Base-by-base conservation (phyloP, 2,329 filamentous ascomycete genomes). In the Arthrocladium fulminans region DNA sequence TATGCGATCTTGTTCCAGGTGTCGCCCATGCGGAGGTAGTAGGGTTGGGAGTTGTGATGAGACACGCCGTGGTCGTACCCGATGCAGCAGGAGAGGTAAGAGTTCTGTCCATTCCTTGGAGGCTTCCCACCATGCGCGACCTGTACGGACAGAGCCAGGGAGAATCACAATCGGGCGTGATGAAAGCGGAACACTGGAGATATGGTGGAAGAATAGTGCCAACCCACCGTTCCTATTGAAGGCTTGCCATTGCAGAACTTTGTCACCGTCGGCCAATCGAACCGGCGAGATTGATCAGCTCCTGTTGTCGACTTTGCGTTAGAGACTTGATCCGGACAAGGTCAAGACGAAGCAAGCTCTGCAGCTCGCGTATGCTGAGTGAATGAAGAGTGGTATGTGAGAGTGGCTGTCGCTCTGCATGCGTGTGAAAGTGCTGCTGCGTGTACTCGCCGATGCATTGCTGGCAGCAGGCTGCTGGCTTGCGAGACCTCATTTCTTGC, bases 361-460 rank as follows among this genome's bases (percentile, higher is more conserved):
- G n/a, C n/a, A n/a, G n/a, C n/a, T n/a, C n/a, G n/a, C n/a, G n/a
- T n/a, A n/a, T n/a, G n/a, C n/a, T n/a, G n/a, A n/a, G n/a, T n/a
- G n/a, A n/a, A n/a, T n/a, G n/a, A n/a, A n/a, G n/a, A n/a, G n/a
- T n/a, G n/a, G n/a, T n/a, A n/a, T n/a, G n/a, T n/a, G n/a, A n/a
- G n/a, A n/a, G n/a, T n/a, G 83, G 0, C 75, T 80, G 65, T 88
- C 88, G 3, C 83, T 62, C 87, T 76, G 30, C 84, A 83, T 13
- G 81, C 81, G 58, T 88, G 88, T 0, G 79, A 84, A n/a, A n/a
- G n/a, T n/a, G n/a, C n/a, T n/a, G 0, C 84, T 84, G 0, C 88
- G 70, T 84, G 84, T 88, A 7, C 84, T 83, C 1, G 83, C 78
- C 1, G 87, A 81, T n/a, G 83, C 83, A 54, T 88, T 83, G 22